A percentile compares a stretch with the other conserved stretches of the same genome.
Evolutionary conservation across 1,284 basidiomycete species (phyloP).

Genomic region (Ceratobasidium sp.): DNA sequence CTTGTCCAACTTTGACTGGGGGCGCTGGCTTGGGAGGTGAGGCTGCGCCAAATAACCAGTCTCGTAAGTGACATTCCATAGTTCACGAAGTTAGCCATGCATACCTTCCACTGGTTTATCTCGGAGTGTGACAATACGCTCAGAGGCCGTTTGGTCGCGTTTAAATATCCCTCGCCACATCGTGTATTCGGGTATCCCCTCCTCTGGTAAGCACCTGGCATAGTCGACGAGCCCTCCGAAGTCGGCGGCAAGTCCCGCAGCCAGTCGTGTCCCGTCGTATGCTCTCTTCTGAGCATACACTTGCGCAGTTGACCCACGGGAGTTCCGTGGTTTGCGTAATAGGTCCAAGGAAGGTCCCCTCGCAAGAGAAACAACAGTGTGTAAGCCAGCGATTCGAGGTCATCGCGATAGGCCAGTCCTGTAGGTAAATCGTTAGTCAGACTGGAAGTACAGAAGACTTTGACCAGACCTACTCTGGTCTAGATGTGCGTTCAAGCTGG

Average conservation of each 20-base stretch:
- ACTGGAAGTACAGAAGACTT: neutral
- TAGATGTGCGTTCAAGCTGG: neutral
- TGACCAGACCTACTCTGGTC: neutral
- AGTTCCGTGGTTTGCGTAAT: constrained; percentile 76
- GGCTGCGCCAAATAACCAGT: too few species aligned
- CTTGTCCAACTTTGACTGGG: neutral
- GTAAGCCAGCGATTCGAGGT: constrained; percentile 91
- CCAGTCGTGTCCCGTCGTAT: constrained; percentile 62
- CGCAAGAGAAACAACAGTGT: constrained; percentile 94
- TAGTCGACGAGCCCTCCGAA: constrained; percentile 63
- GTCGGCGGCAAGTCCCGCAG: constrained; percentile 85
- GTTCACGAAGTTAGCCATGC: too few species aligned
- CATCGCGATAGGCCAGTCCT: constrained; percentile 88
- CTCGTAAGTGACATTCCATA: too few species aligned
- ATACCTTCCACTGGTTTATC: too few species aligned
- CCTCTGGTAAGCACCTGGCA: neutral
- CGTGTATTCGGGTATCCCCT: constrained; percentile 57
- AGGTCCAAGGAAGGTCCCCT: constrained; percentile 74
- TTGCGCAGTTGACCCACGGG: constrained; percentile 61
- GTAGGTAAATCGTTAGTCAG: neutral
- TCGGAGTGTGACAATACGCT: too few species aligned
- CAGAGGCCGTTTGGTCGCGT: neutral
- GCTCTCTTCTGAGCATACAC: constrained; percentile 53
- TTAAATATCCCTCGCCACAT: neutral
- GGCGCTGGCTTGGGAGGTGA: neutral